A percentile compares a stretch with the other conserved stretches of the same genome.
Conservation (phyloP, 2,329 filamentous ascomycete species). For the Aspergillus alliaceus region DNA sequence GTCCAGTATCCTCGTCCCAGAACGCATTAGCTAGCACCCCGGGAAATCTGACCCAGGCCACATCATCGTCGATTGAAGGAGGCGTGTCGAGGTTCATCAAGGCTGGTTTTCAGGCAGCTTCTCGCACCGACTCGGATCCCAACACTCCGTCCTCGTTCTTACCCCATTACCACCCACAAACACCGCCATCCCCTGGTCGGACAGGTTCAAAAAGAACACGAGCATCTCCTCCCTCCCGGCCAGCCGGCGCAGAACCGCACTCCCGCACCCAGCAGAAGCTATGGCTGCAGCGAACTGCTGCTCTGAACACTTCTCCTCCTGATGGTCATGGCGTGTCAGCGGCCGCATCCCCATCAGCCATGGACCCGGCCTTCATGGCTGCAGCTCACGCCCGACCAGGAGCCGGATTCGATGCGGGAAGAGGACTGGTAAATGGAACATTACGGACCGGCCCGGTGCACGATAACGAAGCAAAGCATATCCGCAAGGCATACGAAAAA, state of each 20-base stretch:
- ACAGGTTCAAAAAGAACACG: constrained; percentile 27
- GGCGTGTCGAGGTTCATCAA: constrained; percentile 48
- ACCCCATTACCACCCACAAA: constrained; percentile 48
- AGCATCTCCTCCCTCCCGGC: constrained; percentile 34
- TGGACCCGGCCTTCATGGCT: constrained; percentile 36
- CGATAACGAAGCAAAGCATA: constrained; percentile 40
- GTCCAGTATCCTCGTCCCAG: constrained; percentile 32
- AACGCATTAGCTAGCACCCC: constrained; percentile 27
- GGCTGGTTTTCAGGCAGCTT: constrained; percentile 30
- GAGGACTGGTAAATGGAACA: constrained; percentile 30
- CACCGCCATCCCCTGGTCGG: constrained; percentile 42
- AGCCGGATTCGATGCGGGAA: constrained; percentile 28
- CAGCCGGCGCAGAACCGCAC: constrained; percentile 37
- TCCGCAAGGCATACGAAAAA: constrained; percentile 47
- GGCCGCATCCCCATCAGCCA: constrained; percentile 32
- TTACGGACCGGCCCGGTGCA: constrained; percentile 28
- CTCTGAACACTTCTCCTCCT: constrained; percentile 45
- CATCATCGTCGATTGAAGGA: constrained; percentile 50
- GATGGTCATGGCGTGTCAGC: constrained; percentile 37
- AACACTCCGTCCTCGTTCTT: constrained; percentile 49
- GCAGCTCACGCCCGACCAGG: constrained; percentile 30
- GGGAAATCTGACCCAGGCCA: constrained; percentile 35
- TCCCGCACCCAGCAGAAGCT: constrained; percentile 52
- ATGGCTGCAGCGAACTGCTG: constrained; percentile 48
- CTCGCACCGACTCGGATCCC: constrained; percentile 43